Evolutionary conservation across 2,329 filamentous ascomycete species (phyloP).

Genomic region (Stenocarpella maydis): DNA sequence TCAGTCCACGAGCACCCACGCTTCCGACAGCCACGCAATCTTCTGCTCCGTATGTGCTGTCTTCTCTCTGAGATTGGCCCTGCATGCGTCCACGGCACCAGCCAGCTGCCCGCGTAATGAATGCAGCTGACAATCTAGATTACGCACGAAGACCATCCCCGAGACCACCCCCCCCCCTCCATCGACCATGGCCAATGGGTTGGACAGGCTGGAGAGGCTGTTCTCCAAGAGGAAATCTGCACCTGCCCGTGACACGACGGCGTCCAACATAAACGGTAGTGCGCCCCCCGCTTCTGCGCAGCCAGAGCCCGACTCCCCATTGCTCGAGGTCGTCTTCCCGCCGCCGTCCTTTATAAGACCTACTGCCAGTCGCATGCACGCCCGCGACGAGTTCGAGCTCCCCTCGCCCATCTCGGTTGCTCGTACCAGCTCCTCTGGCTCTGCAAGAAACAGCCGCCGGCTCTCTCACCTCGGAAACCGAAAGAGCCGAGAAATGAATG

Average conservation of each 20-base stretch:
- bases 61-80: neutral
- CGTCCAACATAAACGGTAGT: slow-evolving; percentile 34
- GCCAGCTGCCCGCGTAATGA: slow-evolving; percentile 24
- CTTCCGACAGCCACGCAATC: slow-evolving; percentile 28
- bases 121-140: slow-evolving; percentile 37
- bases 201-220: slow-evolving; percentile 60
- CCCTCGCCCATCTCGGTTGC: slow-evolving; percentile 20
- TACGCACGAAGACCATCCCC: slow-evolving; percentile 35
- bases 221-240: slow-evolving; percentile 56
- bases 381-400: slow-evolving; percentile 55
- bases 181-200: slow-evolving; percentile 55
- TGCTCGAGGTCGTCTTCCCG: slow-evolving; percentile 52
- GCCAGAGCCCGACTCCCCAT: slow-evolving; percentile 31
- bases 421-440: slow-evolving; percentile 28
- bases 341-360: slow-evolving; percentile 65
- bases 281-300: slow-evolving; percentile 21
- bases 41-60: slow-evolving; percentile 29
- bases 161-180: neutral
- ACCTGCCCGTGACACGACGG: slow-evolving; percentile 39
- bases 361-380: slow-evolving; percentile 59
- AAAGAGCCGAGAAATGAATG: slow-evolving; percentile 29
- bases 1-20: slow-evolving; percentile 24
- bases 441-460: slow-evolving; percentile 20
- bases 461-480: slow-evolving; percentile 7
- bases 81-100: slow-evolving; percentile 14